Evolutionary conservation across 2,329 filamentous ascomycete genomes (phyloP).

Genomic region (Albifimbria verrucaria): DNA sequence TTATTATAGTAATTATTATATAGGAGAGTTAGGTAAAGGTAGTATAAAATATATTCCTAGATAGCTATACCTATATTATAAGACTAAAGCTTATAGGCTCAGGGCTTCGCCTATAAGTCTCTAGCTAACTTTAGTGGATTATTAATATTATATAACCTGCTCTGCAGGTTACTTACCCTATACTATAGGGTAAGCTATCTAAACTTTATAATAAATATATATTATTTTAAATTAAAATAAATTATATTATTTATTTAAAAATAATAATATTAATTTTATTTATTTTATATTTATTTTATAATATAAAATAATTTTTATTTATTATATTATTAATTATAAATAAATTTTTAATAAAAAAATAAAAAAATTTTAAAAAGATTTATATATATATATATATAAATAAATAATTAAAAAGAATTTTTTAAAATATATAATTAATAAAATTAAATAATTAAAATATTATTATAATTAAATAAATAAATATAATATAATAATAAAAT

Average conservation of each 20-base stretch:
- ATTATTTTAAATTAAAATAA: conserved; percentile 1
- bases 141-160: neutral
- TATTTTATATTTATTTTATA: neutral
- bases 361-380: neutral
- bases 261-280: neutral
- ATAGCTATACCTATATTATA: conserved; percentile 2
- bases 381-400: conserved; percentile 4
- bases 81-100: neutral
- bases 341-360: conserved; percentile 1
- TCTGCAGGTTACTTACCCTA: neutral
- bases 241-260: conserved; percentile 2
- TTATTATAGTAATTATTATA: neutral
- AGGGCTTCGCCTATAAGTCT: neutral
- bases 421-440: neutral
- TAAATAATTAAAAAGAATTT: neutral
- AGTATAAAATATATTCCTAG: neutral
- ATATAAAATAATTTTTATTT: neutral
- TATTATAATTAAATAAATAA: neutral
- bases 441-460: neutral
- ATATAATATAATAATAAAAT: neutral
- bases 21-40: neutral
- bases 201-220: conserved; percentile 1
- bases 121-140: neutral
- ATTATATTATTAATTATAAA: neutral
- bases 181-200: neutral